Evolutionary conservation across 345 rosid genomes (phyloP).

Genomic region (Hibiscus syriacus): DNA sequence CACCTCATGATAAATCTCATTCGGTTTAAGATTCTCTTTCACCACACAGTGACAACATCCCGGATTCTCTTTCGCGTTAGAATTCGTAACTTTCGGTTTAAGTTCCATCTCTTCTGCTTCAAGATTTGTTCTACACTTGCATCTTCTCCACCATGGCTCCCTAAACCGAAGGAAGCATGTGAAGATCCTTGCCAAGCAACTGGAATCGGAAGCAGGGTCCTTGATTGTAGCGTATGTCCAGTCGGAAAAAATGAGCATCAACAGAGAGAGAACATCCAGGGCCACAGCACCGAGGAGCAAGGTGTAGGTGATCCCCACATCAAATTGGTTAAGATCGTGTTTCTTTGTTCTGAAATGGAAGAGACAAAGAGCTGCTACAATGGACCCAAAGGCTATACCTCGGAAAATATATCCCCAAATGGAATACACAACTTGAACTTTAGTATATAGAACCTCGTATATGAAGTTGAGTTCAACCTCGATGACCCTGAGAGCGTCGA

Average conservation of each 20-base stretch:
- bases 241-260: constrained; percentile 49
- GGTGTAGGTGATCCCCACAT: constrained; percentile 43
- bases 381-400: constrained; percentile 16
- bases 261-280: constrained; percentile 35
- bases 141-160: background rate
- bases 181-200: background rate
- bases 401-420: constrained; percentile 20
- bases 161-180: constrained; percentile 15
- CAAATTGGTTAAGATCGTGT: constrained; percentile 21
- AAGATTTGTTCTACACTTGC: background rate
- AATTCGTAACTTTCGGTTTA: background rate
- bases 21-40: background rate
- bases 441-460: constrained; percentile 54
- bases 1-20: constrained; percentile 4
- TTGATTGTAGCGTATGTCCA: constrained; percentile 36
- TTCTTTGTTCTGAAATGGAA: constrained; percentile 28
- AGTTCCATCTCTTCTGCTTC: background rate
- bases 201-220: constrained; percentile 14
- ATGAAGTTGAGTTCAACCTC: constrained; percentile 59
- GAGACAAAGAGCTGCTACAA: constrained; percentile 24
- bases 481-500: constrained; percentile 41
- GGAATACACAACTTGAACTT: constrained; percentile 39
- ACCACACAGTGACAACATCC: too few relatives aligned
- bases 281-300: constrained; percentile 42
- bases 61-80: too few relatives aligned